Percentiles rank a stretch among this genome's conserved stretches.
Conservation (phyloP, 305 asterid genomes). For the Ajuga reptans region DNA sequence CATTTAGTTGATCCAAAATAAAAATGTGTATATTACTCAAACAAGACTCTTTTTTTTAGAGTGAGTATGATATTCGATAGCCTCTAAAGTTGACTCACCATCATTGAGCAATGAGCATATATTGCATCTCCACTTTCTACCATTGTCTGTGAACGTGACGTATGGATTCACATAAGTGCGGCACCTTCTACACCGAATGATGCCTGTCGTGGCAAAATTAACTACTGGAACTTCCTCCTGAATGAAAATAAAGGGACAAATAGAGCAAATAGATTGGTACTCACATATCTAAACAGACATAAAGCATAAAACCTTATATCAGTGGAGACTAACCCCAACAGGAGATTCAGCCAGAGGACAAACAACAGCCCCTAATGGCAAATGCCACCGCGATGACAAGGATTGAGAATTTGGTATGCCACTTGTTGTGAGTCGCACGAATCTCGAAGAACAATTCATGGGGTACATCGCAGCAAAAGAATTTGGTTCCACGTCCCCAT, state of each 20-base stretch:
- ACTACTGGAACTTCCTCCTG: slow-evolving; percentile 97
- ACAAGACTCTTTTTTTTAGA: no score
- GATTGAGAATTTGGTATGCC: slow-evolving; percentile 92
- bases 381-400: slow-evolving; percentile 92
- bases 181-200: slow-evolving; percentile 93
- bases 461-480: slow-evolving; percentile 64
- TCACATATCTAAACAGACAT: background rate
- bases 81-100: slow-evolving; percentile 39
- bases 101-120: slow-evolving; percentile 87
- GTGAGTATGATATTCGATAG: background rate
- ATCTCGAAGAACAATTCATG: slow-evolving; percentile 72
- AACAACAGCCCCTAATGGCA: slow-evolving; percentile 92
- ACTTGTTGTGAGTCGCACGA: slow-evolving; percentile 69
- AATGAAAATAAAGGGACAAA: slow-evolving; percentile 24
- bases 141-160: slow-evolving; percentile 76
- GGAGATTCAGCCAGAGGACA: slow-evolving; percentile 95
- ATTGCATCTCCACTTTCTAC: slow-evolving; percentile 98
- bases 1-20: no score
- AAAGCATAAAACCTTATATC: background rate
- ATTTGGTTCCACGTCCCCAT: slow-evolving; percentile 69
- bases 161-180: slow-evolving; percentile 92
- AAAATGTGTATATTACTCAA: no score
- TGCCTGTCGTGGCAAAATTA: slow-evolving; percentile 82
- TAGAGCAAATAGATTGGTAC: slow-evolving; percentile 15
- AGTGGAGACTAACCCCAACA: slow-evolving; percentile 60